Base-by-base conservation (phyloP, 2,329 filamentous ascomycete genomes). In the Claviceps africana region DNA sequence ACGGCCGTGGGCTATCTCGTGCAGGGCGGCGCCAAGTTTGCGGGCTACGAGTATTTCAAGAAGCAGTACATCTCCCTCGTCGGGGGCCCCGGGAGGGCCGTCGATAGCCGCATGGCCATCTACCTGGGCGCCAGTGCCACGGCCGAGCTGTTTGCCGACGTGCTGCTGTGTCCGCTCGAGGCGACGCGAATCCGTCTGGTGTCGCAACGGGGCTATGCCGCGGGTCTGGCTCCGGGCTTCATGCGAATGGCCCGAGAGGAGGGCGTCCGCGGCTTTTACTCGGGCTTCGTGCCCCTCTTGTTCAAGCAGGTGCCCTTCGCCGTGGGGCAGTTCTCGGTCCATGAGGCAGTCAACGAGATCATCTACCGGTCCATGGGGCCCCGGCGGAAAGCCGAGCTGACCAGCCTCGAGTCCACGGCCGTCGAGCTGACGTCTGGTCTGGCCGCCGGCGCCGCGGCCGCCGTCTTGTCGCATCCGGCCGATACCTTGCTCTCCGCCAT, bases 41-140 rank as follows among this genome's bases (percentile, higher is more conserved):
- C 86, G 63, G 88, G 88, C 63, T 94, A 94, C 72, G 88, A 94
- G 72, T 87, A 88, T 77, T 94, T 94, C 84, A 94, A 94, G 79
- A 85, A 91, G 73, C 81, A 85, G 69, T 83, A 79, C 67, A 89
- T 94, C 70, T 79, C 83, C 68, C 61, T 79, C 54, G 71, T 86
- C 55, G 88, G 73, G 45, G 73, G 72, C 0, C 70, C 70, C 33
- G 71, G 74, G 30, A 64, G 61, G 54, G 73, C 74, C 40, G 69
- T 71, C 21, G 56, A 62, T 13, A 62, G 65, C 55, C 72, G 75
- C 57, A 78, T 73, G 3, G 71, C 71, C 56, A 70, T 94, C 65
- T 93, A 93, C 73, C 80, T 91, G 53, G 79, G 77, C 58, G 81
- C 82, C 52, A 82, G 79, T 64, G 83, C 83, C 21, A 77, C 76